Percentiles rank a stretch among this genome's conserved stretches.
phyloP scores from a whole-genome alignment of 169 alveolate species.

The Plasmodium vinckei region DNA sequence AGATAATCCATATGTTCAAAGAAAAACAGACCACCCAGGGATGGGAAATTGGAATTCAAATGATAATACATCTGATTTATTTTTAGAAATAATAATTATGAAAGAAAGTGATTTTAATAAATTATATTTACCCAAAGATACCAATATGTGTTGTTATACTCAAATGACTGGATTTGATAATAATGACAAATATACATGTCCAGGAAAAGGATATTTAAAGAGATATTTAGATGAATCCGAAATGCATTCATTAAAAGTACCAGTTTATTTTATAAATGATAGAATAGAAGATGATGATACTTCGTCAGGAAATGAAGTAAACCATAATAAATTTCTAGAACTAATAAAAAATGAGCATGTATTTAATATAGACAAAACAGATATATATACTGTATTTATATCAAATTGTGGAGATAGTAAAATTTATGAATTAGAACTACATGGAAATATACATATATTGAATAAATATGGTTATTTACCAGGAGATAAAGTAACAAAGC shows the following conservation, averaged over 20 bases:
- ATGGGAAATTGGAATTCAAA: not conserved
- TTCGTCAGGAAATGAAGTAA: slow-evolving; percentile 21
- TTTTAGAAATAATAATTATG: slow-evolving; percentile 73
- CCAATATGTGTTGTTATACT: slow-evolving; percentile 46
- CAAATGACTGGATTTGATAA: slow-evolving; percentile 28
- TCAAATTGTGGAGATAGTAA: slow-evolving; percentile 73
- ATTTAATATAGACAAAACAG: slow-evolving; percentile 45
- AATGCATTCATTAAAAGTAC: slow-evolving; percentile 67
- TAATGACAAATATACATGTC: slow-evolving; percentile 51
- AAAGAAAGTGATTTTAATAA: slow-evolving; percentile 70
- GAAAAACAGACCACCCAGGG: slow-evolving; percentile 31
- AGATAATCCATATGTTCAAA: slow-evolving; percentile 61
- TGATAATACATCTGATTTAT: slow-evolving; percentile 24
- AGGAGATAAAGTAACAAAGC: slow-evolving; percentile 74
- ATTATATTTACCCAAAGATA: slow-evolving; percentile 65
- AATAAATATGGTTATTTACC: slow-evolving; percentile 75
- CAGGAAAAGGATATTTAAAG: slow-evolving; percentile 73
- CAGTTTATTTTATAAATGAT: slow-evolving; percentile 75
- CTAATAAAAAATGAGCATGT: slow-evolving; percentile 12
- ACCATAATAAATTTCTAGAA: slow-evolving; percentile 27
- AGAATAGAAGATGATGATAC: slow-evolving; percentile 10
- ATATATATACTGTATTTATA: slow-evolving; percentile 72
- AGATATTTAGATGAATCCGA: slow-evolving; percentile 46
- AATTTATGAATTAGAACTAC: slow-evolving; percentile 66
- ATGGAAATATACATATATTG: slow-evolving; percentile 75